Conservation (phyloP, 345 rosid species). For the Euphorbia peplus region DNA sequence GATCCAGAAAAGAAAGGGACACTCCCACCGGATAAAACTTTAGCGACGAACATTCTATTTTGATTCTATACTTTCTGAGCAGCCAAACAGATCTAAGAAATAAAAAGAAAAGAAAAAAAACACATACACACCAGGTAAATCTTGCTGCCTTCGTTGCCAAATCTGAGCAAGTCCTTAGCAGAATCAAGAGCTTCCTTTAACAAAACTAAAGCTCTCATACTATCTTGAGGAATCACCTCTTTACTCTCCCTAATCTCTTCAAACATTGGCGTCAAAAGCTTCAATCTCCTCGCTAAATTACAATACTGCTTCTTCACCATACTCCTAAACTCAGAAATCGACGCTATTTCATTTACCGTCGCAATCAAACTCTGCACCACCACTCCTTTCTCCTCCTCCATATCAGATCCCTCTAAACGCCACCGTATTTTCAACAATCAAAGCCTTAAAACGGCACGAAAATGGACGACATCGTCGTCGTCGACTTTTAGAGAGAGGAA, state of each 20-base stretch:
- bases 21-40: constrained; percentile 6
- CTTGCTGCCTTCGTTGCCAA: constrained; percentile 86
- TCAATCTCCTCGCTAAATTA: constrained; percentile 73
- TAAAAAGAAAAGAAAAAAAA: not conserved
- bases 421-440: not conserved
- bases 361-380: constrained; percentile 55
- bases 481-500: not conserved
- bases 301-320: constrained; percentile 71
- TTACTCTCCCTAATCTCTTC: constrained; percentile 73
- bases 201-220: constrained; percentile 38
- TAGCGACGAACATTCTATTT: constrained; percentile 3
- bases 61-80: constrained; percentile 11
- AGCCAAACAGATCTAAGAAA: constrained; percentile 42
- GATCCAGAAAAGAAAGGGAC: constrained; percentile 23
- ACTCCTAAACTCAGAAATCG: constrained; percentile 53
- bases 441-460: not conserved
- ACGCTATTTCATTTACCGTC: constrained; percentile 59
- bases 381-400: constrained; percentile 57
- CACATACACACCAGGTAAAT: constrained; percentile 75
- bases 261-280: constrained; percentile 75
- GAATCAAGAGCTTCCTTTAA: constrained; percentile 49
- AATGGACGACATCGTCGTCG: constrained; percentile 7
- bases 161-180: constrained; percentile 63
- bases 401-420: constrained; percentile 19
- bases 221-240: constrained; percentile 51